These are phyloP conservation scores for Suillus ampliporus DNA, from an alignment of 768 basidiomycete species.

Conservation along the genomic window DNA sequence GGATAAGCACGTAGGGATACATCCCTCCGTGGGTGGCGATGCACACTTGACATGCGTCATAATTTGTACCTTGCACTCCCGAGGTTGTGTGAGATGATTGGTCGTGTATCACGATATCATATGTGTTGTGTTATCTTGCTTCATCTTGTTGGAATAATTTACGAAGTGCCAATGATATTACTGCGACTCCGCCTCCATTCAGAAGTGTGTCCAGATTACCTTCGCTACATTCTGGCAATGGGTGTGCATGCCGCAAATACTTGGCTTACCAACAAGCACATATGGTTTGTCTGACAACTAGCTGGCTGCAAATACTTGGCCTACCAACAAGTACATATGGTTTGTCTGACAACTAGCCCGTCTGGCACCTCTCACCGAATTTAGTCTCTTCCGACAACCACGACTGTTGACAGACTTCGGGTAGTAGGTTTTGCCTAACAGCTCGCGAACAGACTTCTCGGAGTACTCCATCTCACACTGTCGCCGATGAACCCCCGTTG, in stretches of 20 bases:
- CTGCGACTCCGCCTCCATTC: neutral
- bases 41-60: neutral
- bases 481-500: neutral
- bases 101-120: neutral
- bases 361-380: neutral
- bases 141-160: constrained; percentile 8
- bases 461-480: neutral
- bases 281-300: neutral
- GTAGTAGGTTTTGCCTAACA: neutral
- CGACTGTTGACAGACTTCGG: too few relatives aligned
- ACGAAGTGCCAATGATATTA: neutral
- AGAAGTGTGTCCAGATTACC: neutral
- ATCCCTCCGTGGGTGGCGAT: neutral
- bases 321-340: neutral
- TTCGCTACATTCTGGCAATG: neutral
- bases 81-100: neutral
- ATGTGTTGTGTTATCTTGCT: neutral
- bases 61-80: neutral
- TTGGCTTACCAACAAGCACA: neutral
- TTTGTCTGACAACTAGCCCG: neutral
- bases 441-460: neutral
- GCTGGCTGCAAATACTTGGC: neutral
- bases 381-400: neutral
- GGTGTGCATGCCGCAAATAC: neutral
- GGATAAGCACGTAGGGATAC: neutral